A percentile compares a stretch with the other conserved stretches of the same genome.
Conservation (phyloP, 306 rosid species). For the Vigna radiata region DNA sequence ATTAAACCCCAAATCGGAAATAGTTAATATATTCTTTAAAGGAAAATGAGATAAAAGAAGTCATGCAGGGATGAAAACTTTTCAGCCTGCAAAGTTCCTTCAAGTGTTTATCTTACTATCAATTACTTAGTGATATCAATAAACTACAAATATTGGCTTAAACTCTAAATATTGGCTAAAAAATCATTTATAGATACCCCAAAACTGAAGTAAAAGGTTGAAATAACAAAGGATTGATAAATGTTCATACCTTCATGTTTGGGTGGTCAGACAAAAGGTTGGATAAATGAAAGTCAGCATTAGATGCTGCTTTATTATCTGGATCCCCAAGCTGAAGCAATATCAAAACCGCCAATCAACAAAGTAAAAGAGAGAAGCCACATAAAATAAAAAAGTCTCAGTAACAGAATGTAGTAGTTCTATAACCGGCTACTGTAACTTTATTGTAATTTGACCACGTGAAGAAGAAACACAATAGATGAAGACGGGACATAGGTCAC, state of each 20-base stretch:
- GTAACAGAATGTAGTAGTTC: slow-evolving; percentile 25
- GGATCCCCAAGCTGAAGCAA: slow-evolving; percentile 93
- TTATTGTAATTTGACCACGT: neutral
- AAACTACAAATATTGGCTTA: neutral
- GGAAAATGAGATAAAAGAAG: neutral
- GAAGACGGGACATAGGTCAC: slow-evolving; percentile 26
- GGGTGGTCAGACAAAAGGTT: slow-evolving; percentile 92
- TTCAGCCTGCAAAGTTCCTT: neutral
- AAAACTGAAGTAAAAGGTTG: neutral
- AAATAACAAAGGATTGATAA: slow-evolving; percentile 1
- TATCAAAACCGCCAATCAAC: slow-evolving; percentile 35
- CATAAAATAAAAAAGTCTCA: neutral
- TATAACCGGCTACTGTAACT: slow-evolving; percentile 2
- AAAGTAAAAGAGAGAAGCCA: neutral
- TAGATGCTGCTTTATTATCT: slow-evolving; percentile 88
- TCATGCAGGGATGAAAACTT: slow-evolving; percentile 20
- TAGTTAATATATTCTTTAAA: slow-evolving; percentile 7
- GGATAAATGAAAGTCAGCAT: slow-evolving; percentile 91
- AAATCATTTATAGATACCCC: neutral
- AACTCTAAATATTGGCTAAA: neutral
- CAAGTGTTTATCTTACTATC: slow-evolving; percentile 15
- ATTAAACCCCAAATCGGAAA: neutral
- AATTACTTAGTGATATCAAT: slow-evolving; percentile 3
- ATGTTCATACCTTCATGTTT: slow-evolving; percentile 80
- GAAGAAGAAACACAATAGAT: slow-evolving; percentile 19